Conservation (phyloP, 225 moss, liverwort and hornwort genomes). For the Physcomitrium patens region DNA sequence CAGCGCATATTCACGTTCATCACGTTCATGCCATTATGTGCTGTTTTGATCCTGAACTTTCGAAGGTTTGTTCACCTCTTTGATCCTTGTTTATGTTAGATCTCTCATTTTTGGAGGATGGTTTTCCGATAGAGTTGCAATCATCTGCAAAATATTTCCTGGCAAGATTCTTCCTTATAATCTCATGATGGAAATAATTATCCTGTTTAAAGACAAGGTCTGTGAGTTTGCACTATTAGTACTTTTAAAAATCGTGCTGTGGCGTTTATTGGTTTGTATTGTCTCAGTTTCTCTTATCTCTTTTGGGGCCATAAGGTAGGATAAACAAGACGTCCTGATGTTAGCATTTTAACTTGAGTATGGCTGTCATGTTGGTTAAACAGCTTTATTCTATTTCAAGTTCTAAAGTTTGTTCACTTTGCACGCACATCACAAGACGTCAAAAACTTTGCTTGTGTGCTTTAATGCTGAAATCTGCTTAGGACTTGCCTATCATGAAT, state of each 20-base stretch:
- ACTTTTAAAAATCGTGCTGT: too few species aligned
- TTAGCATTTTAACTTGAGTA: neutral
- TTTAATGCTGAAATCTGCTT: slow-evolving; percentile 71
- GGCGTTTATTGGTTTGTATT: too few species aligned
- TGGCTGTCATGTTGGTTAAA: slow-evolving; percentile 8
- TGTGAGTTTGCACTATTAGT: neutral
- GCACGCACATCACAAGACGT: slow-evolving; percentile 88
- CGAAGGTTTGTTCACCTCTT: slow-evolving; percentile 63
- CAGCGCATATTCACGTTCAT: too few species aligned
- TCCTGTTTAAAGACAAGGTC: slow-evolving; percentile 1
- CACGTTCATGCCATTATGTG: too few species aligned
- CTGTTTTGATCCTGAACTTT: slow-evolving; percentile 60
- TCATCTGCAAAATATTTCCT: neutral
- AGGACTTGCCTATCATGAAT: slow-evolving; percentile 75
- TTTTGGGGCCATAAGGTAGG: neutral
- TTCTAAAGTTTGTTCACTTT: slow-evolving; percentile 89
- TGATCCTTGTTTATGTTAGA: neutral
- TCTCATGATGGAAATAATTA: neutral
- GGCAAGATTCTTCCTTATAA: too few species aligned
- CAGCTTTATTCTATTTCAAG: slow-evolving; percentile 34
- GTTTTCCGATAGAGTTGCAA: neutral
- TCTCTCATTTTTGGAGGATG: neutral
- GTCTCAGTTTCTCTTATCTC: too few species aligned
- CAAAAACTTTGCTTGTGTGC: slow-evolving; percentile 89
- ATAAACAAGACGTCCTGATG: slow-evolving; percentile 11